These are phyloP conservation scores for Phytophthora sojae DNA, from an alignment of 352 stramenopile species.

Conservation along the genomic window DNA sequence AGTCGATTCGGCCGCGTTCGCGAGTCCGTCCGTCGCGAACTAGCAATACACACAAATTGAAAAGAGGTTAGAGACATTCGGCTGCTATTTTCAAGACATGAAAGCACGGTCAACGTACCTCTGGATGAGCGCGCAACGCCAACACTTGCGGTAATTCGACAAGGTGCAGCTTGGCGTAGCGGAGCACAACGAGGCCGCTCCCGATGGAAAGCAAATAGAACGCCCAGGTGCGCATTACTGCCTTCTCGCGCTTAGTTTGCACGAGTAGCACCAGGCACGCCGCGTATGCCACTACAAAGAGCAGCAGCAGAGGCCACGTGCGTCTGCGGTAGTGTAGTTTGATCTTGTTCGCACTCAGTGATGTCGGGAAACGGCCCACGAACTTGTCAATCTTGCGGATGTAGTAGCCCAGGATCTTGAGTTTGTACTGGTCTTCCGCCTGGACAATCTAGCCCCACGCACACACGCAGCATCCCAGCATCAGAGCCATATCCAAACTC, in stretches of 20 bases:
- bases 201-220: conserved; percentile 67
- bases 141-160: conserved; percentile 79
- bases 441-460: conserved; percentile 60
- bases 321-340: conserved; percentile 59
- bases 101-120: conserved; percentile 45
- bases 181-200: conserved; percentile 70
- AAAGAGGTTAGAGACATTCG: not conserved
- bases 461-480: not conserved
- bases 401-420: conserved; percentile 89
- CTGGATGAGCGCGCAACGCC: conserved; percentile 63
- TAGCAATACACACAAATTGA: conserved; percentile 23
- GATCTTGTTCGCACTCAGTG: conserved; percentile 59
- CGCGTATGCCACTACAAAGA: conserved; percentile 62
- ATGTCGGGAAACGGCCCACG: conserved; percentile 58
- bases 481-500: no score
- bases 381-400: conserved; percentile 86
- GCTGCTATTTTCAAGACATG: not conserved
- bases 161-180: conserved; percentile 76
- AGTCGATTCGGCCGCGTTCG: conserved; percentile 48
- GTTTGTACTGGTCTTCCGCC: conserved; percentile 70
- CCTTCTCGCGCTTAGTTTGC: conserved; percentile 40
- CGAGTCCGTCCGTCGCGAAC: conserved; percentile 58
- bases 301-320: conserved; percentile 41
- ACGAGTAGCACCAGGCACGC: conserved; percentile 50
- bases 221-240: conserved; percentile 53